Evolutionary conservation across 2,329 filamentous ascomycete genomes (phyloP).

Genomic region (Seiridium cupressi): DNA sequence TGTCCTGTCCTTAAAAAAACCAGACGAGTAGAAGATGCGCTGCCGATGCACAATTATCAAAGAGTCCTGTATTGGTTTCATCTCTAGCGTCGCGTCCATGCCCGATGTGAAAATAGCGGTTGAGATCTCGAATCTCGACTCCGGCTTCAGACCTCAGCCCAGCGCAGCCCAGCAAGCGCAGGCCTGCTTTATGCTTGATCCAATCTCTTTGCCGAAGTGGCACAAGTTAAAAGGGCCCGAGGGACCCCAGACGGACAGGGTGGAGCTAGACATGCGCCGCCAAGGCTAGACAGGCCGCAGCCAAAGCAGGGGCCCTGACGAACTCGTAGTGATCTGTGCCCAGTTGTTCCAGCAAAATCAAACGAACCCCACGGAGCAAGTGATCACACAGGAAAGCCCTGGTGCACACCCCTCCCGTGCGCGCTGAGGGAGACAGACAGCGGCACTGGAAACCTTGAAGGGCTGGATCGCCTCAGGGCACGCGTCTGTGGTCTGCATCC

Average conservation of each 20-base stretch:
- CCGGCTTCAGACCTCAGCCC: neutral
- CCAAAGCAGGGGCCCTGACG: neutral
- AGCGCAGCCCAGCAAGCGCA: neutral
- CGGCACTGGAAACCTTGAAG: no score
- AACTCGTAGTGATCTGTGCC: neutral
- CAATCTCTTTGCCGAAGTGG: conserved; percentile 11
- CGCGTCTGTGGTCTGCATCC: no score
- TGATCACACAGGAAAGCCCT: neutral
- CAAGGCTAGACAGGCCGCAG: conserved; percentile 6
- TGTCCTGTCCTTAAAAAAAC: no score
- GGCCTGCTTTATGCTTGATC: conserved; percentile 8
- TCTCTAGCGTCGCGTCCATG: neutral
- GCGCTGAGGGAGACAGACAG: no score
- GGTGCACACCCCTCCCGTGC: neutral
- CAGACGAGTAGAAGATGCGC: no score
- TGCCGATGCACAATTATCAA: no score
- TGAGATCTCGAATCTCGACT: neutral
- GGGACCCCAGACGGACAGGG: conserved; percentile 5
- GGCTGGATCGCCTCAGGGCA: no score
- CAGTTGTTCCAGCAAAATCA: conserved; percentile 9
- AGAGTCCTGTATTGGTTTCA: no score
- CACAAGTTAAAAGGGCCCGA: conserved; percentile 6
- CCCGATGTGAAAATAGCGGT: neutral
- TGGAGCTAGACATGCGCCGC: conserved; percentile 4
- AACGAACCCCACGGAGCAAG: conserved; percentile 7